These are phyloP conservation scores for Thelephora terrestris DNA, from an alignment of 1,284 basidiomycete genomes.

Conservation along the genomic window DNA sequence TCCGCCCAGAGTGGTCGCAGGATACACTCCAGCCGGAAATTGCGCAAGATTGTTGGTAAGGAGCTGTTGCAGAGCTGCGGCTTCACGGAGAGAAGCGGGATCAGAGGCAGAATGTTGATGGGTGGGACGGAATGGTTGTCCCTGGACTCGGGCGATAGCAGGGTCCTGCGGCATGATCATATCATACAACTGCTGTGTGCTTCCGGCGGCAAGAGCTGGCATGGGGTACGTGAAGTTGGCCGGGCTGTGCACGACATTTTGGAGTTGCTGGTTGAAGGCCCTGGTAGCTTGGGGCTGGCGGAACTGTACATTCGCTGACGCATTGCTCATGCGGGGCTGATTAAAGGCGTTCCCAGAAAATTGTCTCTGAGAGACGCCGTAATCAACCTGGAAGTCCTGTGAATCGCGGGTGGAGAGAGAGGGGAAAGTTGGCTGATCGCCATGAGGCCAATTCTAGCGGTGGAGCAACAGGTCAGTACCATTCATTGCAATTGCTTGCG, in stretches of 20 bases:
- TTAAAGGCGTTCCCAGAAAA: conserved; percentile 23
- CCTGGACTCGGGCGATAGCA: conserved; percentile 62
- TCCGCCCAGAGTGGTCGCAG: conserved; percentile 30
- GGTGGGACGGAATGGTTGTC: conserved; percentile 57
- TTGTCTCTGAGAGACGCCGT: conserved; percentile 44
- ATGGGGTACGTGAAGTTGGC: conserved; percentile 44
- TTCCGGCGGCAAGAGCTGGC: conserved; percentile 44
- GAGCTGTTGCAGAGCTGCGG: conserved; percentile 44
- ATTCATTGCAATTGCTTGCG: not conserved
- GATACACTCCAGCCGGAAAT: conserved; percentile 27
- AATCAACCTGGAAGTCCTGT: conserved; percentile 51
- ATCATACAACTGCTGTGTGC: conserved; percentile 68
- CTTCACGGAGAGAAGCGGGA: conserved; percentile 61
- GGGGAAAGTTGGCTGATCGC: conserved; percentile 61
- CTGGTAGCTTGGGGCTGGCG: conserved; percentile 42
- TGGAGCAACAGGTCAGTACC: conserved; percentile 1
- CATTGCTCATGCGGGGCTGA: conserved; percentile 23
- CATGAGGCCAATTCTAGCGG: conserved; percentile 24
- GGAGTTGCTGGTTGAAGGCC: conserved; percentile 39
- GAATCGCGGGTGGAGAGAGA: conserved; percentile 40
- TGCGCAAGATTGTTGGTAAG: conserved; percentile 43
- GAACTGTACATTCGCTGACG: conserved; percentile 35
- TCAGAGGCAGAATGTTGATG: conserved; percentile 77
- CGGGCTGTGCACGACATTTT: conserved; percentile 41
- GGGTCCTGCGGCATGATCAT: conserved; percentile 65